Conservation (phyloP, 2,329 filamentous ascomycete genomes). For the Graphilbum sp. region DNA sequence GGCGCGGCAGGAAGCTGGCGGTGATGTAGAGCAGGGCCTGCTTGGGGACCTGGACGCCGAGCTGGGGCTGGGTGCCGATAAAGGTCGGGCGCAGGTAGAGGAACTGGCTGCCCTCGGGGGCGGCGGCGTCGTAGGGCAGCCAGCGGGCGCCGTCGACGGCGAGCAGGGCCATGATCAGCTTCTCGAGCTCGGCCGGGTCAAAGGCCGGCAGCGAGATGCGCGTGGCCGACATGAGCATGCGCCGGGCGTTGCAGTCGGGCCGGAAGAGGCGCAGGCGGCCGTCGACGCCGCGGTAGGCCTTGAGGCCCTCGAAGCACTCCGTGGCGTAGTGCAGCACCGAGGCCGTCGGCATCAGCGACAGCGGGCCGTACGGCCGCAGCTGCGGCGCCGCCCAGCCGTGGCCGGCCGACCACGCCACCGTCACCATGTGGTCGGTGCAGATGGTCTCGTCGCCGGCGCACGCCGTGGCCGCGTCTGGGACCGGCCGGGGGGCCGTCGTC, state of each 20-base stretch:
- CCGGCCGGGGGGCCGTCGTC: constrained; percentile 31
- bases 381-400: constrained; percentile 59
- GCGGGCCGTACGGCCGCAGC: constrained; percentile 60
- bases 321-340: constrained; percentile 78
- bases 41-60: constrained; percentile 65
- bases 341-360: constrained; percentile 66
- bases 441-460: constrained; percentile 33
- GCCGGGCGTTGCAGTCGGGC: constrained; percentile 53
- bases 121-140: constrained; percentile 48
- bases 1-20: constrained; percentile 40
- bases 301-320: constrained; percentile 76
- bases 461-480: constrained; percentile 33
- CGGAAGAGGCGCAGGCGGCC: constrained; percentile 62
- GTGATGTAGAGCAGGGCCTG: constrained; percentile 86
- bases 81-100: constrained; percentile 77
- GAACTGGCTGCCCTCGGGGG: constrained; percentile 44
- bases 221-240: constrained; percentile 41
- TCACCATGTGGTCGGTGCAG: constrained; percentile 82
- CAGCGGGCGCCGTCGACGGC: constrained; percentile 61
- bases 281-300: constrained; percentile 66
- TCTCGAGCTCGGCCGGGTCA: constrained; percentile 52
- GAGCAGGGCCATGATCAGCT: constrained; percentile 56
- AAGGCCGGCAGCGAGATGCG: constrained; percentile 65
- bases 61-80: constrained; percentile 65
- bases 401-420: constrained; percentile 46